These are phyloP conservation scores for Aureobasidium sp. DNA, from an alignment of 2,329 filamentous ascomycete species.

Conservation along the genomic window DNA sequence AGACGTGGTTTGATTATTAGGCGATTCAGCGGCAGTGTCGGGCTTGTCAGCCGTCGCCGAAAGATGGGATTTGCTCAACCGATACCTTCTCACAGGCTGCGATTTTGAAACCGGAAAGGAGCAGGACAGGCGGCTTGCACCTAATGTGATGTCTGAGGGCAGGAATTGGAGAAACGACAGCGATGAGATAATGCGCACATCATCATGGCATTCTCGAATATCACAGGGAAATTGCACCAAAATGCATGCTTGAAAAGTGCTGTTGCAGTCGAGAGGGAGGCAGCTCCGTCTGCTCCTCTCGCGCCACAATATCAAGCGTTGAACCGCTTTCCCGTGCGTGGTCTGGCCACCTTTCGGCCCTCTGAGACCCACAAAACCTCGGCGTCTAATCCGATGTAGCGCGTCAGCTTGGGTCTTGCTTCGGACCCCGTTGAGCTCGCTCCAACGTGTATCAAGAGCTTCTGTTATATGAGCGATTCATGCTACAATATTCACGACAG, in stretches of 20 bases:
- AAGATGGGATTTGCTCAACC: neutral
- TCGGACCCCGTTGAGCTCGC: neutral
- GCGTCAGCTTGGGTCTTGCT: neutral
- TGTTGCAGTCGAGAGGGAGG: neutral
- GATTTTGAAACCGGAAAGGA: too few relatives aligned
- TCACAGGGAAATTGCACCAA: neutral
- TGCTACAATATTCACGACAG: neutral
- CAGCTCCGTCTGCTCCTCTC: neutral
- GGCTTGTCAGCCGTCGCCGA: neutral
- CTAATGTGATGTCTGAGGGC: neutral
- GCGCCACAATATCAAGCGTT: neutral
- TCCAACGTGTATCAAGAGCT: neutral
- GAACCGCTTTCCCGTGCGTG: neutral
- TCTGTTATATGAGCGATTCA: too few relatives aligned
- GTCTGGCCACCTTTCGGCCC: neutral
- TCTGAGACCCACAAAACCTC: neutral
- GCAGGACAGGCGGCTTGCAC: neutral
- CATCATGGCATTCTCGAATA: conserved; percentile 3
- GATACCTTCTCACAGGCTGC: neutral
- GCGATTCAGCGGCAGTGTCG: neutral
- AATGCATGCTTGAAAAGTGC: neutral
- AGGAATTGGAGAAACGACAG: neutral
- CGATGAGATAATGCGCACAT: neutral
- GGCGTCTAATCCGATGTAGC: neutral
- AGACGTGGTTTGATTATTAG: conserved; percentile 1